Base-by-base conservation (phyloP, 768 basidiomycete genomes). In the Pulveroboletus ravenelii region DNA sequence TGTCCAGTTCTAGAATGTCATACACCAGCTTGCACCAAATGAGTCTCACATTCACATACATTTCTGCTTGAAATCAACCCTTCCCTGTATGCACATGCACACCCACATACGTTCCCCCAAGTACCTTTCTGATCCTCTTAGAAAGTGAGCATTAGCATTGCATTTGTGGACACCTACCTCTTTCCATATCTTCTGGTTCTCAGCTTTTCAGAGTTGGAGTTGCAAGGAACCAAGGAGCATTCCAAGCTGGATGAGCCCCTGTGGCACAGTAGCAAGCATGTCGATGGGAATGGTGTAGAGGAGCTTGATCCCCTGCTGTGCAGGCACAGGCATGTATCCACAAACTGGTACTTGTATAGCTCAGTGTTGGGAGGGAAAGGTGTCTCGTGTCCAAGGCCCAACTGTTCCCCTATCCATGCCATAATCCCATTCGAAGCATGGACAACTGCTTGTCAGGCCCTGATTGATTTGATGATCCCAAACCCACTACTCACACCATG, bases 221-320 rank as follows among this genome's bases (percentile, higher is more conserved):
- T 89, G 78, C 2, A 82, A 81, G 1, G 87, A 84, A 5, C 88
- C 88, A 67, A 91, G 91, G 2, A 92, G n/a, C n/a, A n/a, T n/a
- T n/a, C n/a, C n/a, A n/a, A n/a, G n/a, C n/a, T 85, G 80, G 14
- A 93, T 60, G 27, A 91, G 75, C 8, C 75, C 78, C 50, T 79
- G 70, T 0, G 59, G 34, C 3, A 40, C 46, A 0, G 25, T 44
- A 0, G 47, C 48, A 20, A 64, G 62, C 15, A 12, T 32, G 2
- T 54, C 59, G 10, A 62, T 58, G 9, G 15, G 2, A 1, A 61
- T 36, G 1, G 36, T 10, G 3, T 34, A 35, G 3, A 31, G 39
- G 42, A 55, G 64, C 14, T 58, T 62, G 18, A 41, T 39, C 0
- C 54, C 62, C 12, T 51, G 18, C 17, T 52, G 44, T 17, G 10